Base-by-base conservation (phyloP, 345 rosid genomes). In the Pseudoturritis turrita region DNA sequence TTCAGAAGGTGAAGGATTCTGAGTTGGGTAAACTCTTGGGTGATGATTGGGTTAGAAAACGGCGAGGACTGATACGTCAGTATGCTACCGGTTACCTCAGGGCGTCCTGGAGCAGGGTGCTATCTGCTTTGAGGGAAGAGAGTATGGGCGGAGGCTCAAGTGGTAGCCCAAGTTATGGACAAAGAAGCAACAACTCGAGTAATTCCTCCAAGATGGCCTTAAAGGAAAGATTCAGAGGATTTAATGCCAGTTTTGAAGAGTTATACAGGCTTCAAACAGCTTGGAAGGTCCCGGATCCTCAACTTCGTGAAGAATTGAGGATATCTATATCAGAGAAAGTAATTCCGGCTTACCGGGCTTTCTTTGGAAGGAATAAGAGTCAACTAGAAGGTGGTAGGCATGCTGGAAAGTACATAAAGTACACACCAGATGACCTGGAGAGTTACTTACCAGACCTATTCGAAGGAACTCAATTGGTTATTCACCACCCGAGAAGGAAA, bases 261-360 rank as follows among this genome's bases (percentile, higher is more conserved):
- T 76, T 88, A 14, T 91, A 91, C 73, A 81, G 93, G 76, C 64
- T 89, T 75, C 98, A 95, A 79, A 91, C 99, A 4, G 87, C 88
- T 61, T 95, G 99, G 99, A 95, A 79, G 73, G 99, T 95, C 49
- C 94, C 96, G 1, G 96, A 95, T 77, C 81, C 91, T 72, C 99
- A 91, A 70, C 97, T 95, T 62, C 89, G 97, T 6, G 99, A 91
- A 79, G 99, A 95, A 81, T 83, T 95, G 59, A 83, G 96, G 41
- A 83, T 95, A 77, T 95, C 98, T 40, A 89, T 95, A 61, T 89
- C 97, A 5, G 96, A 89, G 77, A 86, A 87, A 68, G 96, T 91
- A 70, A 64, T 91, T 69, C 94, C 96, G 7, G 99, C 97, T 21
- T 95, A 95, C 36, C 90, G 99, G 21, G 84, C 96, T 45, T 95